Evolutionary conservation across 2,329 filamentous ascomycete genomes (phyloP).

Genomic region (Botryotinia globosa): DNA sequence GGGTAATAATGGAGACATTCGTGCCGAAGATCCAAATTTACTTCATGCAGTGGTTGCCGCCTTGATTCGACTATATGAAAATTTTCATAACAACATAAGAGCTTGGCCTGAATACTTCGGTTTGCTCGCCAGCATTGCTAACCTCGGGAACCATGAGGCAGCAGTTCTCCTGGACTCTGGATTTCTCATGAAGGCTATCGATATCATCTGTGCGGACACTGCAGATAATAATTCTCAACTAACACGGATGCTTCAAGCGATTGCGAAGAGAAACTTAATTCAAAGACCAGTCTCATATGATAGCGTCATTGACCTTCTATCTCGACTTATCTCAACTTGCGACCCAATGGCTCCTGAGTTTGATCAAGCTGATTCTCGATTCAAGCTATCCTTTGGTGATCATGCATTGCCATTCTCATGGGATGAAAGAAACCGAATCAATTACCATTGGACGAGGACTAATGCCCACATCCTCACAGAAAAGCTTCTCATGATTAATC

Average conservation of each 20-base stretch:
- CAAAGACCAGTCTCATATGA: conserved; percentile 54
- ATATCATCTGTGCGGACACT: conserved; percentile 38
- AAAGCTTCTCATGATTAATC: conserved; percentile 62
- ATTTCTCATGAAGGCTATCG: conserved; percentile 51
- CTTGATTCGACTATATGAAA: conserved; percentile 57
- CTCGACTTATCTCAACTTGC: conserved; percentile 36
- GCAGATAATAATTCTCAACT: conserved; percentile 47
- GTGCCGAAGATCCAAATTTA: conserved; percentile 37
- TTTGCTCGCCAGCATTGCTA: conserved; percentile 64
- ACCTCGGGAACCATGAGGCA: conserved; percentile 57
- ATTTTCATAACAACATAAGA: conserved; percentile 59
- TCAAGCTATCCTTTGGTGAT: conserved; percentile 4
- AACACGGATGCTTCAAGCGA: conserved; percentile 49
- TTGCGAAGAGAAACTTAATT: conserved; percentile 48
- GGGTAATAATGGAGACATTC: conserved; percentile 34
- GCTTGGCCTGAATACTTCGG: conserved; percentile 78
- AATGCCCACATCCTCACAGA: conserved; percentile 56
- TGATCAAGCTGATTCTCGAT: conserved; percentile 4
- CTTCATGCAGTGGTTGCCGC: conserved; percentile 41
- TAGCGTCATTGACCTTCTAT: conserved; percentile 50
- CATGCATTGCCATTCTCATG: conserved; percentile 44
- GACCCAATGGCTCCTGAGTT: conserved; percentile 25
- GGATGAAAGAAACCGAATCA: conserved; percentile 48
- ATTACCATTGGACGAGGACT: conserved; percentile 43
- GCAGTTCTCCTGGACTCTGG: conserved; percentile 57